Evolutionary conservation across 306 rosid genomes (phyloP).

Genomic region (Citrullus mucosospermus): DNA sequence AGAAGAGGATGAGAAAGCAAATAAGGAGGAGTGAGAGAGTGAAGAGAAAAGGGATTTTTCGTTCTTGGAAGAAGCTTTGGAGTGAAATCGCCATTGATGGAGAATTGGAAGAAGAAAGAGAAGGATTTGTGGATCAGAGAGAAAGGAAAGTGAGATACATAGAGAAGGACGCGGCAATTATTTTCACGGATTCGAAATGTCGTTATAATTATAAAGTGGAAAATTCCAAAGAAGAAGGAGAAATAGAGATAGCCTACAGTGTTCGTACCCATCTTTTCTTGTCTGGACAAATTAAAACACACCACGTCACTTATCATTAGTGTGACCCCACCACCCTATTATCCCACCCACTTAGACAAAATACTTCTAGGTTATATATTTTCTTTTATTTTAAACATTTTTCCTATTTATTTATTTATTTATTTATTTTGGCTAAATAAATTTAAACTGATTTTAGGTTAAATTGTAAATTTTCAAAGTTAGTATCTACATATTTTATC

Average conservation of each 20-base stretch:
- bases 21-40: constrained; percentile 38
- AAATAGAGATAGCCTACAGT: neutral
- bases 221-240: neutral
- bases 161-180: constrained; percentile 2
- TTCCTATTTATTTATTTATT: no score
- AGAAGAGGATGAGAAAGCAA: constrained; percentile 33
- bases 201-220: neutral
- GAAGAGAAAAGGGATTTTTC: constrained; percentile 46
- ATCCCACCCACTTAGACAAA: no score
- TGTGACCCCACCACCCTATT: neutral
- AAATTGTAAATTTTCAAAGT: no score
- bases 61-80: constrained; percentile 26
- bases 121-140: neutral
- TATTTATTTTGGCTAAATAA: no score
- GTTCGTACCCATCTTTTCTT: neutral
- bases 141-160: neutral
- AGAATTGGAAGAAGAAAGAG: neutral
- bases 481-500: no score
- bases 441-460: no score
- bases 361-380: no score
- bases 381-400: no score
- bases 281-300: neutral
- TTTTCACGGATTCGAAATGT: neutral
- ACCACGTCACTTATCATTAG: neutral
- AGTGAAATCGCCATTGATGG: constrained; percentile 35